Conservation (phyloP, 495 filamentous ascomycete species). For the Aspergillus leporis region DNA sequence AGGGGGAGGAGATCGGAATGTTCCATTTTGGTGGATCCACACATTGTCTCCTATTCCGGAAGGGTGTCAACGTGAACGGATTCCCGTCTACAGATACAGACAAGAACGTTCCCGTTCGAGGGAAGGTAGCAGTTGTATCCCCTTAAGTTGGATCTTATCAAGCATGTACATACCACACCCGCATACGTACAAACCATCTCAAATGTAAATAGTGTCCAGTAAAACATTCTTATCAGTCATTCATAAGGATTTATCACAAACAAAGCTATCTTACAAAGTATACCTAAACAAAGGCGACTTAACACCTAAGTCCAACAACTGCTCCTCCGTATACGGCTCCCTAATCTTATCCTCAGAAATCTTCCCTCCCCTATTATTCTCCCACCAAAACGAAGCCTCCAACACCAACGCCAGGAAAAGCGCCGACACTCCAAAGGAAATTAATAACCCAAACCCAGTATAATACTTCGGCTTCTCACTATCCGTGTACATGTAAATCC, state of each 20-base stretch:
- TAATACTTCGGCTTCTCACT: constrained; percentile 30
- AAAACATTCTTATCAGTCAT: constrained; percentile 58
- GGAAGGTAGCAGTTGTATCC: constrained; percentile 47
- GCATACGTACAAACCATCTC: too few relatives aligned
- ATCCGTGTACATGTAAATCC: constrained; percentile 38
- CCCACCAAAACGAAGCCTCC: constrained; percentile 23
- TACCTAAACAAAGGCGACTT: constrained; percentile 45
- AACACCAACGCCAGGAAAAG: constrained; percentile 24
- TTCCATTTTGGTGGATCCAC: constrained; percentile 52
- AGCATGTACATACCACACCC: background rate
- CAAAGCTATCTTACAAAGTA: constrained; percentile 14
- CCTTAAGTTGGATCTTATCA: background rate
- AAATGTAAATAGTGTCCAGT: constrained; percentile 33
- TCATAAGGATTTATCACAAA: constrained; percentile 44
- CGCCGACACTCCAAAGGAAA: constrained; percentile 26
- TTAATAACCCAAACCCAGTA: constrained; percentile 33
- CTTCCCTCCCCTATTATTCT: constrained; percentile 25
- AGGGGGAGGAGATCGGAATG: constrained; percentile 43
- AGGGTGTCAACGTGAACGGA: constrained; percentile 27
- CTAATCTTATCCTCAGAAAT: constrained; percentile 32
- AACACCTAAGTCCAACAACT: constrained; percentile 45
- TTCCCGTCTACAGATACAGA: constrained; percentile 50
- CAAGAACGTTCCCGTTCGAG: constrained; percentile 60
- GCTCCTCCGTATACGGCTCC: constrained; percentile 33
- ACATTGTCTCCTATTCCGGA: constrained; percentile 59